Percentiles rank a stretch among this genome's conserved stretches.
Conservation (phyloP, 2,329 filamentous ascomycete genomes). For the Aspergillus terreus region DNA sequence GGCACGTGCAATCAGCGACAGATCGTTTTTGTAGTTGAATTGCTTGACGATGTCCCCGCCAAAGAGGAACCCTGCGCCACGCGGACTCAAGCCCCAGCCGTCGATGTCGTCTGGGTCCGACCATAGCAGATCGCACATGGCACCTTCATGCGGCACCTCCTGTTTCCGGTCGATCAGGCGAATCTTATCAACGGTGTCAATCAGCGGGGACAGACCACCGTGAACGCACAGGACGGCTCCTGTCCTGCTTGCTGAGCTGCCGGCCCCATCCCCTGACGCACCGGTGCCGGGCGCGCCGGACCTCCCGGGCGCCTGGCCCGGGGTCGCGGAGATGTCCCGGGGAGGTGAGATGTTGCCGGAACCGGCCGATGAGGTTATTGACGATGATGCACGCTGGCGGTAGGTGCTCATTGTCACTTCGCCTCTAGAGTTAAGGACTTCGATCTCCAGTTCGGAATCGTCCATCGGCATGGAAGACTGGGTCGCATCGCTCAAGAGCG, state of each 20-base stretch:
- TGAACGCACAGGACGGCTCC: slow-evolving; percentile 94
- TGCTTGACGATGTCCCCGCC: slow-evolving; percentile 92
- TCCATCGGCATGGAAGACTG: slow-evolving; percentile 51
- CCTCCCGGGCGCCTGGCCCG: slow-evolving; percentile 45
- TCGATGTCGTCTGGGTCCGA: slow-evolving; percentile 95
- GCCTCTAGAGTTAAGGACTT: slow-evolving; percentile 82
- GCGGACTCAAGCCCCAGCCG: slow-evolving; percentile 90
- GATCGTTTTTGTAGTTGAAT: slow-evolving; percentile 92
- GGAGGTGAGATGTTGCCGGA: slow-evolving; percentile 37
- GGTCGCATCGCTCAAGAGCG: slow-evolving; percentile 42
- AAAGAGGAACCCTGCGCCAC: slow-evolving; percentile 92
- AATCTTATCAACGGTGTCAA: slow-evolving; percentile 95
- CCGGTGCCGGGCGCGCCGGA: slow-evolving; percentile 76
- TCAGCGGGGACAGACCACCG: slow-evolving; percentile 83
- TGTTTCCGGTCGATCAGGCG: slow-evolving; percentile 92
- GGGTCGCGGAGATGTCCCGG: slow-evolving; percentile 41
- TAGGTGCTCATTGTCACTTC: slow-evolving; percentile 64
- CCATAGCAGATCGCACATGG: slow-evolving; percentile 98
- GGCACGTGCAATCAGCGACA: slow-evolving; percentile 86
- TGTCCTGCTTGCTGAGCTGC: slow-evolving; percentile 52
- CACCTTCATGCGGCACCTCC: slow-evolving; percentile 95
- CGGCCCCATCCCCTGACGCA: slow-evolving; percentile 66
- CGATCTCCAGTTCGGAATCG: slow-evolving; percentile 80
- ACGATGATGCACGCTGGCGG: slow-evolving; percentile 27
- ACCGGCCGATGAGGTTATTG: slow-evolving; percentile 33